phyloP scores from a whole-genome alignment of 2,329 filamentous ascomycete genomes.

The Aspergillus thermomutatus region DNA sequence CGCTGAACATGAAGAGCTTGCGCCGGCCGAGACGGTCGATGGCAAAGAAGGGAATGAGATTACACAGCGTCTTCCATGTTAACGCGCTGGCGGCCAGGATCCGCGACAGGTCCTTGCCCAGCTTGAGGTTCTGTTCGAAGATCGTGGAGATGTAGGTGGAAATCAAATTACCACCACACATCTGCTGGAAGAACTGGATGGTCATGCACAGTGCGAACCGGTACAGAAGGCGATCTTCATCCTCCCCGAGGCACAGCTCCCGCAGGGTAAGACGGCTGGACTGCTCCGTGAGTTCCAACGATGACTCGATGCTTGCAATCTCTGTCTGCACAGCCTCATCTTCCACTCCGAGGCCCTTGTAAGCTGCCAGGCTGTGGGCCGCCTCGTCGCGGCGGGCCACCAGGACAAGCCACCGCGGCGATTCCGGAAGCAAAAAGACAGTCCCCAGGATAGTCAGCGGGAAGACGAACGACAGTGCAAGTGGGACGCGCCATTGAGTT shows the following conservation, averaged over 20 bases:
- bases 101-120: constrained; percentile 6
- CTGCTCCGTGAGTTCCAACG: constrained; percentile 38
- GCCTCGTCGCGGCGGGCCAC: constrained; percentile 22
- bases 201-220: constrained; percentile 46
- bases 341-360: constrained; percentile 21
- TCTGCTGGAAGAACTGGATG: constrained; percentile 48
- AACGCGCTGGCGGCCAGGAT: constrained; percentile 14
- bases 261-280: constrained; percentile 40
- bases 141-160: constrained; percentile 40
- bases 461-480: constrained; percentile 34
- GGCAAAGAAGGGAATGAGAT: constrained; percentile 13
- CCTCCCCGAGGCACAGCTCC: constrained; percentile 37
- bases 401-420: constrained; percentile 34
- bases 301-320: constrained; percentile 46
- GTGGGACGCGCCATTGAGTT: constrained; percentile 35
- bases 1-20: constrained; percentile 16
- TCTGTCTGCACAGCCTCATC: constrained; percentile 41
- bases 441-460: constrained; percentile 23
- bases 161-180: constrained; percentile 29
- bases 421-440: constrained; percentile 33
- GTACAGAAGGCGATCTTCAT: constrained; percentile 48
- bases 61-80: constrained; percentile 16
- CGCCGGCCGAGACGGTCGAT: constrained; percentile 17
- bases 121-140: constrained; percentile 12
- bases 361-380: constrained; percentile 13